Conservation (phyloP, 2,329 filamentous ascomycete species). For the Pseudogymnoascus sp. region DNA sequence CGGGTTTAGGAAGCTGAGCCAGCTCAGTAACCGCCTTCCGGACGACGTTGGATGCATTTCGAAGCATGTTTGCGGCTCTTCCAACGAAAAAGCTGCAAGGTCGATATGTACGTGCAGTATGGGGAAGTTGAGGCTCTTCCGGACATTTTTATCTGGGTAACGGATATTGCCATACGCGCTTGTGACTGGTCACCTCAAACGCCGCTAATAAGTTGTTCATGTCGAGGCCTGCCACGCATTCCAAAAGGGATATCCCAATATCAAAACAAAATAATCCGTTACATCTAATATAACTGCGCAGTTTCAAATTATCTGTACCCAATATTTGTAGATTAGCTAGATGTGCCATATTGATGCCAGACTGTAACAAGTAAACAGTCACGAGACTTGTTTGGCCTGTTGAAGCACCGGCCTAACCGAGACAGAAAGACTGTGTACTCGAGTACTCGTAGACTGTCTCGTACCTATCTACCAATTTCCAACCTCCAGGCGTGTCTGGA, state of each 20-base stretch:
- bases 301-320: not conserved
- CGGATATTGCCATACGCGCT: not conserved
- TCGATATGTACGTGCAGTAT: conserved; percentile 6
- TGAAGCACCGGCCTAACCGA: conserved; percentile 11
- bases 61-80: conserved; percentile 38
- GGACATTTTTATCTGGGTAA: conserved; percentile 6
- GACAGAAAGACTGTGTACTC: conserved; percentile 10
- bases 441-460: conserved; percentile 8
- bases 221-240: conserved; percentile 9
- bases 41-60: conserved; percentile 43
- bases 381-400: conserved; percentile 8
- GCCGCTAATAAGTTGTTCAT: conserved; percentile 10
- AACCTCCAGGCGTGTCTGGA: conserved; percentile 8
- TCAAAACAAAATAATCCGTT: conserved; percentile 5
- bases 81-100: not conserved
- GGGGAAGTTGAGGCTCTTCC: conserved; percentile 6
- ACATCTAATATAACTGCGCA: not conserved
- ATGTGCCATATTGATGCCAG: conserved; percentile 8
- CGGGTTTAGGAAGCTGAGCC: conserved; percentile 67
- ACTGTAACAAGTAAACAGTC: conserved; percentile 6
- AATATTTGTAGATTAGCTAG: conserved; percentile 3
- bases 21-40: conserved; percentile 68
- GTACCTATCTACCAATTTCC: conserved; percentile 11
- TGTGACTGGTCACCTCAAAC: conserved; percentile 5
- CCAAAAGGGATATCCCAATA: conserved; percentile 7